Evolutionary conservation across 192 early-diverging fungal genomes (phyloP).

Genomic region (Coemansia sp.): DNA sequence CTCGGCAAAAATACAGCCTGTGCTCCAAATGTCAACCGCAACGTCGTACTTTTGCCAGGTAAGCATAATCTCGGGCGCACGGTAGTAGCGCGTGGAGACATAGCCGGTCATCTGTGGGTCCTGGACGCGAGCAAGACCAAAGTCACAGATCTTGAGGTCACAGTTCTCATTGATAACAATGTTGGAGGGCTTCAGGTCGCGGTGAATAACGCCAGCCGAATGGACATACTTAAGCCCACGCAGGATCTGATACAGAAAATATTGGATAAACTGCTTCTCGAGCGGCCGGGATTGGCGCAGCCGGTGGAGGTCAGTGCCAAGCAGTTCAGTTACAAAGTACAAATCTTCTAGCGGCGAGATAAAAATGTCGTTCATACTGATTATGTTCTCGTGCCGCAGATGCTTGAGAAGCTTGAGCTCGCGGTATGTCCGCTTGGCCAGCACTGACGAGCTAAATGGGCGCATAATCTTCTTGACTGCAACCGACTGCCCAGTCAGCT

Average conservation of each 20-base stretch:
- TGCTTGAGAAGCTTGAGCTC: conserved; percentile 93
- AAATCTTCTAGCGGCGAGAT: conserved; percentile 91
- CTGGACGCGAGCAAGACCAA: conserved; percentile 91
- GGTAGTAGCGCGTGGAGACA: conserved; percentile 95
- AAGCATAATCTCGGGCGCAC: conserved; percentile 98
- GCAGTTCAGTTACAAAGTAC: conserved; percentile 96
- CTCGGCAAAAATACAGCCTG: conserved; percentile 93
- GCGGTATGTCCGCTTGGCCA: conserved; percentile 93
- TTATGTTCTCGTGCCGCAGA: conserved; percentile 94
- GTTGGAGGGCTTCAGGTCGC: conserved; percentile 96
- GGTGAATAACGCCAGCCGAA: conserved; percentile 91
- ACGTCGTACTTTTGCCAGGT: conserved; percentile 97
- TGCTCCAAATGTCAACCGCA: conserved; percentile 94
- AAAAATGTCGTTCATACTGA: conserved; percentile 90
- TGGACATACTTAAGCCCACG: conserved; percentile 92
- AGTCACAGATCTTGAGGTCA: conserved; percentile 98
- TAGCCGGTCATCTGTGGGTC: conserved; percentile 98
- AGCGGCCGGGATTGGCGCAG: conserved; percentile 85
- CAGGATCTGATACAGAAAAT: conserved; percentile 97
- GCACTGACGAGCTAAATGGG: conserved; percentile 86
- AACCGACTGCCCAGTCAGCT: conserved; percentile 75
- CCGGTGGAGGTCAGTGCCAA: conserved; percentile 94
- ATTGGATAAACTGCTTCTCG: conserved; percentile 94
- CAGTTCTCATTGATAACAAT: conserved; percentile 97
- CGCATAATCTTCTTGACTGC: conserved; percentile 98